A percentile compares a stretch with the other conserved stretches of the same genome.
phyloP scores from a whole-genome alignment of 83 land plant genomes.

The Thuja plicata region DNA sequence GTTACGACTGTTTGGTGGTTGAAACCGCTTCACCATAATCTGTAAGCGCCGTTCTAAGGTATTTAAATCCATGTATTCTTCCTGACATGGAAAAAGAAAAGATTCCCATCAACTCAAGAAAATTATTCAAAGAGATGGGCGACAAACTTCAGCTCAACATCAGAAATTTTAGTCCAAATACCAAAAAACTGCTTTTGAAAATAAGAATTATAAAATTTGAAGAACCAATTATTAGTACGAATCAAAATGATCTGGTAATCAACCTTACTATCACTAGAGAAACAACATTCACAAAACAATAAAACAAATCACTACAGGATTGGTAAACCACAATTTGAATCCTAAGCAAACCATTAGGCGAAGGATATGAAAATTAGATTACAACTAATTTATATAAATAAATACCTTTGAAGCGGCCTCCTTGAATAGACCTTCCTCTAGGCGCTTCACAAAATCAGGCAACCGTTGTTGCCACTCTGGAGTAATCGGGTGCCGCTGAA shows the following conservation, averaged over 20 bases:
- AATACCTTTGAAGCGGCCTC: conserved; percentile 59
- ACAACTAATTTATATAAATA: not conserved
- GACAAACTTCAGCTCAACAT: not conserved
- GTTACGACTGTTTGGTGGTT: conserved; percentile 24
- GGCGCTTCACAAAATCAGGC: conserved; percentile 60
- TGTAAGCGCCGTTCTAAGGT: conserved; percentile 70
- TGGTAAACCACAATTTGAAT: conserved; percentile 13
- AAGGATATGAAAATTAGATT: not conserved
- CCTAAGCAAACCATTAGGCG: too few species aligned
- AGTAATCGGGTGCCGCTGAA: conserved; percentile 29
- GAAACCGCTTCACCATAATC: conserved; percentile 25
- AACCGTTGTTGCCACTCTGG: conserved; percentile 44
- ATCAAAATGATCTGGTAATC: not conserved
- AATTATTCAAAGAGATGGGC: not conserved
- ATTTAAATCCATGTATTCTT: conserved; percentile 60
- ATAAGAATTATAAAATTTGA: not conserved
- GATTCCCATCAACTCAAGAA: not conserved
- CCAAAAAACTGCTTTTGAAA: not conserved
- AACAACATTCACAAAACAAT: not conserved
- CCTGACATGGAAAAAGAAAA: conserved; percentile 34
- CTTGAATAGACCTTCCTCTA: conserved; percentile 65
- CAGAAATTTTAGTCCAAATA: not conserved
- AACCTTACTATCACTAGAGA: not conserved
- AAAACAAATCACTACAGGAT: not conserved
- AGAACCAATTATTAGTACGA: not conserved